Conservation (phyloP, 2,329 filamentous ascomycete species). For the Aureobasidium pullulans region DNA sequence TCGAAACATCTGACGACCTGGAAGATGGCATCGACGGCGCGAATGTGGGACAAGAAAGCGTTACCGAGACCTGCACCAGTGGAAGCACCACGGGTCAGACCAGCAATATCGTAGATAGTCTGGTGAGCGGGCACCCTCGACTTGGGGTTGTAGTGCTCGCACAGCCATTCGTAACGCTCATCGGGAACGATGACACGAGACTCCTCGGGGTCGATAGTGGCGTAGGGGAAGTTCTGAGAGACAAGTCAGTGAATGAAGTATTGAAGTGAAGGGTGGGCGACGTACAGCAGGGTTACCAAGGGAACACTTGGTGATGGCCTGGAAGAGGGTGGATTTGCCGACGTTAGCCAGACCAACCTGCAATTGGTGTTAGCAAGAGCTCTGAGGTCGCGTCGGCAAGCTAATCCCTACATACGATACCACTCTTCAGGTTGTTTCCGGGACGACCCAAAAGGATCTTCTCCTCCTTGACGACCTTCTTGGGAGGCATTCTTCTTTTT, state of each 20-base stretch:
- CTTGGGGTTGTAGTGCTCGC: conserved; percentile 95
- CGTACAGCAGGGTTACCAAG: conserved; percentile 93
- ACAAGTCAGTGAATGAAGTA: background rate
- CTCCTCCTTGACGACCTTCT: conserved; percentile 86
- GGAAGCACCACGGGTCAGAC: conserved; percentile 89
- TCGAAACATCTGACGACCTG: conserved; percentile 54
- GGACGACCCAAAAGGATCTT: conserved; percentile 94
- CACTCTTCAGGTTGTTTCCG: conserved; percentile 97
- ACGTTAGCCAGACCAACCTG: conserved; percentile 98
- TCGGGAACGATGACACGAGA: conserved; percentile 95
- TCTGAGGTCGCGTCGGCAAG: conserved; percentile 15
- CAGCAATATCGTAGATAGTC: conserved; percentile 97
- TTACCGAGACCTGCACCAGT: conserved; percentile 97
- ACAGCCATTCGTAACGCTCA: conserved; percentile 91
- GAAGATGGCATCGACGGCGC: conserved; percentile 51
- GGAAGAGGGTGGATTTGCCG: conserved; percentile 98
- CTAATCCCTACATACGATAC: conserved; percentile 67
- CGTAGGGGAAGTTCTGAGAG: conserved; percentile 87
- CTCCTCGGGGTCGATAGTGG: conserved; percentile 98
- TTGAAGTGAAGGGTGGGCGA: conserved; percentile 21
- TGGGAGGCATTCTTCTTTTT: conserved; percentile 82
- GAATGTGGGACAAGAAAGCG: conserved; percentile 96
- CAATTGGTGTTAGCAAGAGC: background rate
- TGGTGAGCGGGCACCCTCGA: conserved; percentile 93
- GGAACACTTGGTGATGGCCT: conserved; percentile 95